Percentiles rank a stretch among this genome's conserved stretches.
Conservation (phyloP, 148 eudicot species). For the Rhododendron henanense region DNA sequence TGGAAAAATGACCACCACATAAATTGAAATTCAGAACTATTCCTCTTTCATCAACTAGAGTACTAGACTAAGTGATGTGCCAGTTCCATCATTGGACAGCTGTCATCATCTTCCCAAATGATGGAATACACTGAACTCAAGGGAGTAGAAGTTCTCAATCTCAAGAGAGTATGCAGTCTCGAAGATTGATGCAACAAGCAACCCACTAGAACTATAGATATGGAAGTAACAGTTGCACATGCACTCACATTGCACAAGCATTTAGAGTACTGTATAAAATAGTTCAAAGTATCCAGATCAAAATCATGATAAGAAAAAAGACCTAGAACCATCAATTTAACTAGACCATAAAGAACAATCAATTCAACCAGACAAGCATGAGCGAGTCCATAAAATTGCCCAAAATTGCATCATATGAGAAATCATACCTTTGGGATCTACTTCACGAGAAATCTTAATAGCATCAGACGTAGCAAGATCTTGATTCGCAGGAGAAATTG, state of each 20-base stretch:
- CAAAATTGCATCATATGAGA: not conserved
- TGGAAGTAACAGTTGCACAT: not conserved
- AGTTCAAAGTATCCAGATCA: not conserved
- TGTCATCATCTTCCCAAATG: not conserved
- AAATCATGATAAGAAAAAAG: not conserved
- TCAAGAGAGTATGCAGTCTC: not conserved
- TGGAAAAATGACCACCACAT: slow-evolving; percentile 17
- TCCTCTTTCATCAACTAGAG: not conserved
- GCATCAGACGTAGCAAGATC: slow-evolving; percentile 85
- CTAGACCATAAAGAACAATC: not conserved
- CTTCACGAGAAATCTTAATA: slow-evolving; percentile 68
- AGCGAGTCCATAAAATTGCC: not conserved
- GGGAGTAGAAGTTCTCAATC: not conserved
- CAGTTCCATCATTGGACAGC: not conserved
- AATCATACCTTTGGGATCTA: slow-evolving; percentile 61
- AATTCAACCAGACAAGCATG: not conserved
- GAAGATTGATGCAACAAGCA: slow-evolving; percentile 3
- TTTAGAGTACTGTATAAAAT: not conserved
- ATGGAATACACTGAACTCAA: not conserved
- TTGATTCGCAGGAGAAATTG: slow-evolving; percentile 78
- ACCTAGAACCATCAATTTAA: not conserved
- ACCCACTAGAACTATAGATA: not conserved
- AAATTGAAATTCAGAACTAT: not conserved
- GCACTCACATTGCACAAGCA: not conserved
- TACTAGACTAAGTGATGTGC: not conserved